Conservation (phyloP, 306 rosid genomes). For the Dryas drummondii region DNA sequence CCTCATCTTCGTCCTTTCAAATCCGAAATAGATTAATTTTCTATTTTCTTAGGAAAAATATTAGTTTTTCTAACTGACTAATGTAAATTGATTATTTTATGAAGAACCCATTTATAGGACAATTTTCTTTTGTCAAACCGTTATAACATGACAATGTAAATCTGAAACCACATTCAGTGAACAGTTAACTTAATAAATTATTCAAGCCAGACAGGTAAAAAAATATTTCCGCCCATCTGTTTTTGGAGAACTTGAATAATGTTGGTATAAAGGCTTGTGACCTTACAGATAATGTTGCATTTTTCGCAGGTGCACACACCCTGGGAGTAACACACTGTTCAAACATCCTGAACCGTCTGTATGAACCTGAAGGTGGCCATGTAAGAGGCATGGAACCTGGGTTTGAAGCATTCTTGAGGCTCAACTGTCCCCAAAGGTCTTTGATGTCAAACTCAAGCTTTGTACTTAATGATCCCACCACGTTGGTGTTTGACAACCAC, state of each 20-base stretch:
- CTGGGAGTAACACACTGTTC: conserved; percentile 35
- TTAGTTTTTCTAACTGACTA: too few species aligned
- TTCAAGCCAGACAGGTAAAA: too few species aligned
- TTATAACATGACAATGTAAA: too few species aligned
- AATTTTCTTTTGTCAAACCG: not conserved
- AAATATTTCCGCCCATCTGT: too few species aligned
- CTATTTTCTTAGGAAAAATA: too few species aligned
- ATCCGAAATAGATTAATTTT: too few species aligned
- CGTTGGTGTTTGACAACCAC: conserved; percentile 24
- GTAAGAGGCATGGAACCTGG: conserved; percentile 19
- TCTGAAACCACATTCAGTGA: too few species aligned
- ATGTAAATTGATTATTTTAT: too few species aligned
- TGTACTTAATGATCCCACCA: conserved; percentile 33
- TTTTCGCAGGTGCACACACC: conserved; percentile 29
- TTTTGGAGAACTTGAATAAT: too few species aligned
- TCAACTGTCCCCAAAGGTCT: conserved; percentile 23
- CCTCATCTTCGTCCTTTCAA: too few species aligned
- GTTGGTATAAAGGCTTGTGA: not conserved
- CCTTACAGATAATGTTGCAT: not conserved
- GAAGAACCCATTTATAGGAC: too few species aligned
- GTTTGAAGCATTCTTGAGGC: conserved; percentile 30
- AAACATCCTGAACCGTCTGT: conserved; percentile 24
- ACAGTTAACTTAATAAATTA: too few species aligned
- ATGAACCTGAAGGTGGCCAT: conserved; percentile 8
- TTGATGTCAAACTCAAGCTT: conserved; percentile 24